Conservation (phyloP, 1,284 basidiomycete species). For the Sanghuangporus sanghuang region DNA sequence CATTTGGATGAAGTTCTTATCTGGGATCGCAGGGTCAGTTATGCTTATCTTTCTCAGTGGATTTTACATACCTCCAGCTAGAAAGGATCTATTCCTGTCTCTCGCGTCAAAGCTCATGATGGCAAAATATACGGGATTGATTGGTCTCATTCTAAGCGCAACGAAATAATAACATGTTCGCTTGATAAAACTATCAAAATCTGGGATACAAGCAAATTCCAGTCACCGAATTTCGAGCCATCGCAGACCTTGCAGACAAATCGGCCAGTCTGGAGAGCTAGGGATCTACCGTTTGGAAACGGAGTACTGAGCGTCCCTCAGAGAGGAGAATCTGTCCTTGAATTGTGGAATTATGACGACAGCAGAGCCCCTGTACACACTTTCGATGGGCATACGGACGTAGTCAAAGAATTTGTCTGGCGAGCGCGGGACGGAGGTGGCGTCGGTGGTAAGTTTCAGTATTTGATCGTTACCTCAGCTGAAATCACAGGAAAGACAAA, state of each 20-base stretch:
- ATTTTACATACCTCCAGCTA: slow-evolving; percentile 26
- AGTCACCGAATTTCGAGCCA: slow-evolving; percentile 34
- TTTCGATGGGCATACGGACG: slow-evolving; percentile 88
- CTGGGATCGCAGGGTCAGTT: slow-evolving; percentile 77
- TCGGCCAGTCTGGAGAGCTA: slow-evolving; percentile 93
- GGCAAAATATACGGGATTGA: slow-evolving; percentile 95
- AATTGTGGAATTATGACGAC: slow-evolving; percentile 71
- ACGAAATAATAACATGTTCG: slow-evolving; percentile 87
- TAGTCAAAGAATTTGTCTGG: slow-evolving; percentile 99
- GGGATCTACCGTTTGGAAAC: slow-evolving; percentile 88
- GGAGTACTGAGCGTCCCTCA: slow-evolving; percentile 91
- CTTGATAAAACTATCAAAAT: slow-evolving; percentile 90
- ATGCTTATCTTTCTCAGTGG: not conserved
- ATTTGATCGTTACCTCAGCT: not conserved
- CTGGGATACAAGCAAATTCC: slow-evolving; percentile 52
- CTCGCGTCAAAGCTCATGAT: slow-evolving; percentile 71
- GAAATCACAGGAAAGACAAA: slow-evolving; percentile 43
- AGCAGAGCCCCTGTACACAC: slow-evolving; percentile 56
- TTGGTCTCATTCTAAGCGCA: slow-evolving; percentile 74
- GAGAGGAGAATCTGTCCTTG: slow-evolving; percentile 77
- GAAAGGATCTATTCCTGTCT: slow-evolving; percentile 87
- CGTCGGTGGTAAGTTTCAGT: slow-evolving; percentile 33
- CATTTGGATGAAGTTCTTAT: slow-evolving; percentile 80
- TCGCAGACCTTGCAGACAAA: slow-evolving; percentile 62
- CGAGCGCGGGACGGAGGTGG: slow-evolving; percentile 45